phyloP scores from a whole-genome alignment of 495 filamentous ascomycete species.

The Hapsidospora chrysogenum region DNA sequence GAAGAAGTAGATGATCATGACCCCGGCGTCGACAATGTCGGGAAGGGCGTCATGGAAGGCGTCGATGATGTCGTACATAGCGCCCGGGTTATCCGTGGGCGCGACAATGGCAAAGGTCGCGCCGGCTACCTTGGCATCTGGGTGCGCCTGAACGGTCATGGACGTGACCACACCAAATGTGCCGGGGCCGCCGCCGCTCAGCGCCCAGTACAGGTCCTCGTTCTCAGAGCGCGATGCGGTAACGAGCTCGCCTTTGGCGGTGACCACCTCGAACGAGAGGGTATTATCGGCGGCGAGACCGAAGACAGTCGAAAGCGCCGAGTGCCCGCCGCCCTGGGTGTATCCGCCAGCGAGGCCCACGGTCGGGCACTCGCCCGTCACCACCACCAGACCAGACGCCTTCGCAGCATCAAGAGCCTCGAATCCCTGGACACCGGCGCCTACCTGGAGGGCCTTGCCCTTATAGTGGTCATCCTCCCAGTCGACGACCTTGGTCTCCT shows the following conservation, averaged over 20 bases:
- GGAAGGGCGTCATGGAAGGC: conserved; percentile 24
- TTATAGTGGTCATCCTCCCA: conserved; percentile 23
- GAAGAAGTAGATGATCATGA: conserved; percentile 31
- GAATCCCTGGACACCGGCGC: conserved; percentile 39
- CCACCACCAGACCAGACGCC: conserved; percentile 25
- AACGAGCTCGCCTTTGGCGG: conserved; percentile 24
- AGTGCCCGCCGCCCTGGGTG: conserved; percentile 43
- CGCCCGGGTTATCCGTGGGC: conserved; percentile 10
- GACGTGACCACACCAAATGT: conserved; percentile 38
- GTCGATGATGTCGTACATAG: conserved; percentile 21
- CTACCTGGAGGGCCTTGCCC: conserved; percentile 33
- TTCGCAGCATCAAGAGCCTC: conserved; percentile 31
- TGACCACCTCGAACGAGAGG: conserved; percentile 41
- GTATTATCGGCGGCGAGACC: conserved; percentile 45
- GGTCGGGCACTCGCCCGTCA: conserved; percentile 33
- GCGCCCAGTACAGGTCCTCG: conserved; percentile 44
- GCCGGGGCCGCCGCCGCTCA: conserved; percentile 38
- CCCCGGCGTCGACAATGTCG: conserved; percentile 32
- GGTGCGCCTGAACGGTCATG: conserved; percentile 20
- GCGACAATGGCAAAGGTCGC: conserved; percentile 7
- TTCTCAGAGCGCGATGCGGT: conserved; percentile 27
- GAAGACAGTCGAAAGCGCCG: conserved; percentile 27
- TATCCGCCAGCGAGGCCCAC: conserved; percentile 32
- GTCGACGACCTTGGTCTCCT: conserved; percentile 23
- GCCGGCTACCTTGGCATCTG: conserved; percentile 10